Percentiles rank a stretch among this genome's conserved stretches.
Evolutionary conservation across 768 basidiomycete genomes (phyloP).

Genomic region (Botryobasidium botryosum): DNA sequence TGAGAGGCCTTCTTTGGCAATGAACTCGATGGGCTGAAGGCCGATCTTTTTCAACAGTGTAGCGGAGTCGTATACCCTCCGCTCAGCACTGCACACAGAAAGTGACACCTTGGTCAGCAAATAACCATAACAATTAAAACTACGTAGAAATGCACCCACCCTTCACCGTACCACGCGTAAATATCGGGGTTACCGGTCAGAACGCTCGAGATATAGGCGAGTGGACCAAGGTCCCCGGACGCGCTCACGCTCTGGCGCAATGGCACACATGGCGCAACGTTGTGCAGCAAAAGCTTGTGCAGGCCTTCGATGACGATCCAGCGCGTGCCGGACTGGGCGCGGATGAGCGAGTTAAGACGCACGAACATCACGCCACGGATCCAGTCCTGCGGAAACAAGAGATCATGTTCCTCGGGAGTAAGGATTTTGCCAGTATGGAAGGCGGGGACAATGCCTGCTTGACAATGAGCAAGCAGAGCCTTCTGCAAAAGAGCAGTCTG

Average conservation of each 20-base stretch:
- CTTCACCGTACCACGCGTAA: slow-evolving; percentile 12
- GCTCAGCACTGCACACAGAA: no score
- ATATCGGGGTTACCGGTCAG: slow-evolving; percentile 16
- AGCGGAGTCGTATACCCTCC: no score
- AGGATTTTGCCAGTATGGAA: background rate
- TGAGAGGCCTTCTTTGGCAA: slow-evolving; percentile 18
- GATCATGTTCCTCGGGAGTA: background rate
- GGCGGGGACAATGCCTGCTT: slow-evolving; percentile 5
- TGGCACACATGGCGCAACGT: slow-evolving; percentile 17
- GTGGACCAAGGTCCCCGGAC: slow-evolving; percentile 17
- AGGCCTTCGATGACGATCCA: slow-evolving; percentile 15
- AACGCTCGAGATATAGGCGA: slow-evolving; percentile 16
- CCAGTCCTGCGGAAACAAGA: slow-evolving; percentile 8
- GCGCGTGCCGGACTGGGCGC: slow-evolving; percentile 18
- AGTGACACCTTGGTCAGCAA: no score
- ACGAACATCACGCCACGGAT: slow-evolving; percentile 15
- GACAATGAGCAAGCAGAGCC: slow-evolving; percentile 1
- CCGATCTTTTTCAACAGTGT: no score
- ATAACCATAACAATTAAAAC: no score
- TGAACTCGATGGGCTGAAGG: slow-evolving; percentile 13
- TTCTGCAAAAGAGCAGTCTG: slow-evolving; percentile 1
- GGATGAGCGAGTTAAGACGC: slow-evolving; percentile 17
- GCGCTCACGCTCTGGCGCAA: slow-evolving; percentile 18
- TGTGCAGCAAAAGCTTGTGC: slow-evolving; percentile 13
- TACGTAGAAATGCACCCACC: no score